These are phyloP conservation scores for Themeda triandra DNA, from an alignment of 176 grass and related monocot genomes.

Conservation along the genomic window DNA sequence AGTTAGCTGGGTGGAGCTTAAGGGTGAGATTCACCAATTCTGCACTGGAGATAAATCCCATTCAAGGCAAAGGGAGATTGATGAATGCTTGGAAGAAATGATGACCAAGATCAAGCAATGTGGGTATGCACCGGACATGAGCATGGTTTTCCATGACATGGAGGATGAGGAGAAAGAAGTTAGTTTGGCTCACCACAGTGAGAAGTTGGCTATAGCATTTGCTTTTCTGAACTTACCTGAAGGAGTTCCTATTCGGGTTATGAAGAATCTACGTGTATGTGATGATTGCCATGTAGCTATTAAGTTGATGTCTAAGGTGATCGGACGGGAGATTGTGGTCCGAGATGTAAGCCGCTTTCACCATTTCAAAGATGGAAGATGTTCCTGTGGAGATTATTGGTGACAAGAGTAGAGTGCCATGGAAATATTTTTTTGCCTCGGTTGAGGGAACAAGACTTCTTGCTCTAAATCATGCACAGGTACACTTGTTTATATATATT, in stretches of 20 bases:
- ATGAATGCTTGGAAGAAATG: conserved; percentile 51
- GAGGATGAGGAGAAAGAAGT: conserved; percentile 79
- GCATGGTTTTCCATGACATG: conserved; percentile 75
- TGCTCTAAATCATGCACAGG: not conserved
- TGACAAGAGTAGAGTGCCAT: conserved; percentile 5
- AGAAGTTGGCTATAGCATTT: conserved; percentile 79
- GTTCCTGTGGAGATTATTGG: conserved; percentile 72
- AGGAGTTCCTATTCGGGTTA: conserved; percentile 63
- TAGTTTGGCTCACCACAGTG: conserved; percentile 65
- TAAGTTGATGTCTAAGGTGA: conserved; percentile 60
- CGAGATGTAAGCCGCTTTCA: conserved; percentile 75
- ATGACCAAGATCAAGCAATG: conserved; percentile 49
- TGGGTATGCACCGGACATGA: conserved; percentile 60
- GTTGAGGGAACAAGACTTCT: not conserved
- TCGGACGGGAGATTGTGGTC: conserved; percentile 58
- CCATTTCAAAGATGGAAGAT: conserved; percentile 64
- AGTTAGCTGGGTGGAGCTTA: conserved; percentile 71
- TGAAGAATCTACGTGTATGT: conserved; percentile 80
- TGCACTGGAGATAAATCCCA: conserved; percentile 56
- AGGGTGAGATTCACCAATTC: conserved; percentile 67
- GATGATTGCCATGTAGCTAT: conserved; percentile 79
- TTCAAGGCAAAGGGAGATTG: conserved; percentile 46
- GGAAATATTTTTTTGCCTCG: not conserved
- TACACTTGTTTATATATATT: not conserved
- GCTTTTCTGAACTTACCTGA: conserved; percentile 55